Percentiles rank a stretch among this genome's conserved stretches.
Conservation (phyloP, 768 basidiomycete species). For the Amanita phalloides region DNA sequence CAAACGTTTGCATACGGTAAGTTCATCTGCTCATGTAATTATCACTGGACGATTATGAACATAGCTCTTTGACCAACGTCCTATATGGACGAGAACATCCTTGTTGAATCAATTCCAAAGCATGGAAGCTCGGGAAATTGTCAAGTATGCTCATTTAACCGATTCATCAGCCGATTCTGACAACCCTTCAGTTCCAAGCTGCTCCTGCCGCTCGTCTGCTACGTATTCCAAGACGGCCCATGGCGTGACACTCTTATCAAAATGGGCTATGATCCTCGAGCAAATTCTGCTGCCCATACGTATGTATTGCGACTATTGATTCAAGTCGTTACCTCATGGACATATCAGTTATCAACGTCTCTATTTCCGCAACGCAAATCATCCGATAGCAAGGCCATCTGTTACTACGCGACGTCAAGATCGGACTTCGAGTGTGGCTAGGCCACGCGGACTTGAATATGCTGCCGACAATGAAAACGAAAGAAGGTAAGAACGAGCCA, state of each 20-base stretch:
- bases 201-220: conserved; percentile 71
- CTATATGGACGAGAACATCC: conserved; percentile 84
- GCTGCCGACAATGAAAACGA: conserved; percentile 28
- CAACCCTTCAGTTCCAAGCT: conserved; percentile 56
- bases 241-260: conserved; percentile 85
- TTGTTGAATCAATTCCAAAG: conserved; percentile 73
- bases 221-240: conserved; percentile 89
- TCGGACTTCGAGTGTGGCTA: conserved; percentile 28
- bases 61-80: conserved; percentile 67
- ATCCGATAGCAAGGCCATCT: conserved; percentile 68
- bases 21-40: not conserved
- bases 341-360: conserved; percentile 77
- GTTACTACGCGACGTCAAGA: conserved; percentile 63
- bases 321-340: not conserved
- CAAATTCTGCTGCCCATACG: conserved; percentile 65
- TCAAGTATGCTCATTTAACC: conserved; percentile 43
- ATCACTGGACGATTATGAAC: not conserved
- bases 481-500: conserved; percentile 26
- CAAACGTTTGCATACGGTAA: conserved; percentile 42
- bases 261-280: conserved; percentile 85
- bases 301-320: conserved; percentile 25
- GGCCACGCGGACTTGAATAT: conserved; percentile 28
- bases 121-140: conserved; percentile 57
- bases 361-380: conserved; percentile 82
- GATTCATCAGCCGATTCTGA: not conserved